Conservation (phyloP, 169 alveolate species). For the Theileria orientalis region DNA sequence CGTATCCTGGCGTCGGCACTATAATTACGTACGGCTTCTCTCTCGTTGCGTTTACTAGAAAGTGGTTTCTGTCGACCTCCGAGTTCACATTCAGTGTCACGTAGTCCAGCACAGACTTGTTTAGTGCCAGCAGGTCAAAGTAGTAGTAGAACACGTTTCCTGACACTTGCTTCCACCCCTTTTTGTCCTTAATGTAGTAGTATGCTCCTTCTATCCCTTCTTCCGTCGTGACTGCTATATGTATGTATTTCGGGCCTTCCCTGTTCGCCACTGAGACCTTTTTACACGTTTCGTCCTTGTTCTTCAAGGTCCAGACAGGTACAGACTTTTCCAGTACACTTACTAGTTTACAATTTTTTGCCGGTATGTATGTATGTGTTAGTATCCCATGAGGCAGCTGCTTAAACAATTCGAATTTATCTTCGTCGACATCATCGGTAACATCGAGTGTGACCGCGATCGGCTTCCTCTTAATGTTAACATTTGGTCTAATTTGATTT, state of each 20-base stretch:
- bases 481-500: background rate
- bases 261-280: conserved; percentile 8
- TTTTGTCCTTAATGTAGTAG: background rate
- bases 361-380: conserved; percentile 17
- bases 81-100: conserved; percentile 4
- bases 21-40: background rate
- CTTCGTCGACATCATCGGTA: conserved; percentile 16
- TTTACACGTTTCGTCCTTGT: conserved; percentile 8
- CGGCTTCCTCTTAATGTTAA: background rate
- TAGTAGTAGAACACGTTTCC: background rate
- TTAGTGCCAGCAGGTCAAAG: conserved; percentile 7
- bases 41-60: background rate
- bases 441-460: conserved; percentile 8
- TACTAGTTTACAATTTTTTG: background rate
- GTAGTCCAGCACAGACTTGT: conserved; percentile 6
- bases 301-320: background rate
- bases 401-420: background rate
- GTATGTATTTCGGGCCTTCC: conserved; percentile 3
- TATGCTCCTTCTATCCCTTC: background rate
- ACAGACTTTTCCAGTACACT: background rate
- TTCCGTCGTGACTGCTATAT: background rate
- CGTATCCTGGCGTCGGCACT: conserved; percentile 17
- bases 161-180: background rate
- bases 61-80: conserved; percentile 15
- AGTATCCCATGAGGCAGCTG: conserved; percentile 20